Percentiles rank a stretch among this genome's conserved stretches.
phyloP scores from a whole-genome alignment of 2,329 filamentous ascomycete species.

The Penicillium sp. region DNA sequence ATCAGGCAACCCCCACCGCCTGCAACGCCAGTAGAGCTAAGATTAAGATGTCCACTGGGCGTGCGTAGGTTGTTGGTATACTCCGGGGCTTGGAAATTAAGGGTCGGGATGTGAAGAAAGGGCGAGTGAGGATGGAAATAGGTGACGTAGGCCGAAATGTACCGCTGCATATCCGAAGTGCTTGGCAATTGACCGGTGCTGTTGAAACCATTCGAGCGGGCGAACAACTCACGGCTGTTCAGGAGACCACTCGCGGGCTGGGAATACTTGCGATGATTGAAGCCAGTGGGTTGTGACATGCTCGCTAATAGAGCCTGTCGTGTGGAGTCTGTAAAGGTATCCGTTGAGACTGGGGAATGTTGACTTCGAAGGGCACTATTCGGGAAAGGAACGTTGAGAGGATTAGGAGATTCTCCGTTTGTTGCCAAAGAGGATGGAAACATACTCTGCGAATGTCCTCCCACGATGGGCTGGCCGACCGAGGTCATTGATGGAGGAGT shows the following conservation, averaged over 20 bases:
- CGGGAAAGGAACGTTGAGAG: constrained; percentile 51
- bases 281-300: constrained; percentile 62
- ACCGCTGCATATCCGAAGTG: constrained; percentile 85
- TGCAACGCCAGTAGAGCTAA: constrained; percentile 59
- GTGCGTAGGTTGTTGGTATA: constrained; percentile 65
- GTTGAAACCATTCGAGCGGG: constrained; percentile 41
- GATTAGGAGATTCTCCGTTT: constrained; percentile 51
- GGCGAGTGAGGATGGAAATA: constrained; percentile 94
- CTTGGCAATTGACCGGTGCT: constrained; percentile 67
- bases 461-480: constrained; percentile 72
- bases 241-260: constrained; percentile 60
- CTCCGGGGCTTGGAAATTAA: constrained; percentile 83
- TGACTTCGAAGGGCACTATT: constrained; percentile 68
- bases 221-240: constrained; percentile 41
- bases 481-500: constrained; percentile 76
- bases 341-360: constrained; percentile 64
- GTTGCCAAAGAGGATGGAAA: constrained; percentile 51
- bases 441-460: constrained; percentile 62
- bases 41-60: constrained; percentile 56
- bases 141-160: constrained; percentile 84
- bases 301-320: constrained; percentile 66
- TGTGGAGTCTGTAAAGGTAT: constrained; percentile 69
- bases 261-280: constrained; percentile 63
- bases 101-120: constrained; percentile 89
- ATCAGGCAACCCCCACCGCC: constrained; percentile 86